Conservation (phyloP, 805 yeast species). For the Sugiyamaella smithiae region DNA sequence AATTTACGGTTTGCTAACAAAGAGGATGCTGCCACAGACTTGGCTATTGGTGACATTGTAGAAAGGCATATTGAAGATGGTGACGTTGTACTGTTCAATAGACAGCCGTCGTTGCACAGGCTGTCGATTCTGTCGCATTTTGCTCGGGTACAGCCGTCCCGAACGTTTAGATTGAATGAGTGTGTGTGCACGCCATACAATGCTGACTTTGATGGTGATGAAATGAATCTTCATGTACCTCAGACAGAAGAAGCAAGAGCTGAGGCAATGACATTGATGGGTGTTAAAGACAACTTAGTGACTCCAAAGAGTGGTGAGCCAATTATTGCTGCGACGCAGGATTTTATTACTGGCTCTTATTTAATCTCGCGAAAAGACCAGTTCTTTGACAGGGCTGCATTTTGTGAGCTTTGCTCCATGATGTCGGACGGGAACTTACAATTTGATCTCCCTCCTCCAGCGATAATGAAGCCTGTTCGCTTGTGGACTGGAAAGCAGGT, state of each 20-base stretch:
- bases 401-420: constrained; percentile 82
- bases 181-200: constrained; percentile 99
- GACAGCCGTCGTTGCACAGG: constrained; percentile 97
- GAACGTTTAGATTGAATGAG: constrained; percentile 94
- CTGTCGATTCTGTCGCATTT: constrained; percentile 91
- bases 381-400: constrained; percentile 82
- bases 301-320: constrained; percentile 99
- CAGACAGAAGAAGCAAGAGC: constrained; percentile 99
- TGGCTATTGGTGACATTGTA: constrained; percentile 86
- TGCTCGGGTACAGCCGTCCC: constrained; percentile 96
- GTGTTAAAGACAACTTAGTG: constrained; percentile 88
- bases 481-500: constrained; percentile 99
- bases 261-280: constrained; percentile 98
- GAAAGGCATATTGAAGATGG: constrained; percentile 98
- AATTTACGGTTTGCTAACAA: constrained; percentile 89
- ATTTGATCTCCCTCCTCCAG: constrained; percentile 94
- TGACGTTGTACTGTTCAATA: constrained; percentile 89
- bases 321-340: constrained; percentile 98
- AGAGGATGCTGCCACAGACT: constrained; percentile 65
- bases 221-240: constrained; percentile 97
- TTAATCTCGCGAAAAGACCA: constrained; percentile 90
- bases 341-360: constrained; percentile 95
- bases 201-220: constrained; percentile 99
- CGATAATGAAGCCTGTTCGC: constrained; percentile 81
- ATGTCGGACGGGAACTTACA: constrained; percentile 91